These are phyloP conservation scores for Bisporella sp. DNA, from an alignment of 2,329 filamentous ascomycete genomes.

Conservation along the genomic window DNA sequence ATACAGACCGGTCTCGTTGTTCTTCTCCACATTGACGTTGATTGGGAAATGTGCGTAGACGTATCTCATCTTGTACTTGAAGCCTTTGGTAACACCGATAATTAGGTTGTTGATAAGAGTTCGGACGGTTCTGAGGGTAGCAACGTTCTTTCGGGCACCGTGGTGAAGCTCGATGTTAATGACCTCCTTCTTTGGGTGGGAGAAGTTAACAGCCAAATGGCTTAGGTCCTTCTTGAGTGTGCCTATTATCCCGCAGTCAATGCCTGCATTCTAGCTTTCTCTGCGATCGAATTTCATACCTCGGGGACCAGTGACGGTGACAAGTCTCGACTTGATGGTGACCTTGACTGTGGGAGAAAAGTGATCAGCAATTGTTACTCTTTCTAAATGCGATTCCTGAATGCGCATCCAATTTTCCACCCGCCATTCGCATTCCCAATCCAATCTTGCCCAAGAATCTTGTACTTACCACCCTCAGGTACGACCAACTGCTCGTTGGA, in stretches of 20 bases:
- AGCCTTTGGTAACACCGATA: slow-evolving; percentile 96
- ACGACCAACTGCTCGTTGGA: slow-evolving; percentile 92
- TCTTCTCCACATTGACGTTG: slow-evolving; percentile 99
- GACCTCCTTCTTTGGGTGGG: slow-evolving; percentile 72
- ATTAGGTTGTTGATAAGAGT: slow-evolving; percentile 99
- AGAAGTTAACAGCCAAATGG: slow-evolving; percentile 95
- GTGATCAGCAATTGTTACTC: slow-evolving; percentile 28
- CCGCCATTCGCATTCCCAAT: neutral
- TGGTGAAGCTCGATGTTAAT: slow-evolving; percentile 99
- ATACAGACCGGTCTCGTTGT: slow-evolving; percentile 76
- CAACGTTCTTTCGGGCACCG: slow-evolving; percentile 94
- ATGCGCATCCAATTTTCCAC: slow-evolving; percentile 6
- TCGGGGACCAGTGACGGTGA: slow-evolving; percentile 96
- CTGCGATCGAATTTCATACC: slow-evolving; percentile 44
- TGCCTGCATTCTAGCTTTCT: slow-evolving; percentile 3
- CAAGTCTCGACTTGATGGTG: slow-evolving; percentile 90
- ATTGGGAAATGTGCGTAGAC: slow-evolving; percentile 99
- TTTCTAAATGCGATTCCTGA: slow-evolving; percentile 5
- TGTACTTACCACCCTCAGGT: slow-evolving; percentile 86
- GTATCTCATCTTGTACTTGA: slow-evolving; percentile 99
- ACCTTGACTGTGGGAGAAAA: slow-evolving; percentile 72
- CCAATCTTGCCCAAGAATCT: neutral
- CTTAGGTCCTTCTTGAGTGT: slow-evolving; percentile 96
- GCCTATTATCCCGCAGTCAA: slow-evolving; percentile 43
- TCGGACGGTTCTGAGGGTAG: slow-evolving; percentile 95